A percentile compares a stretch with the other conserved stretches of the same genome.
Conservation (phyloP, 73 alveolate genomes). For the Durusdinium trenchii region DNA sequence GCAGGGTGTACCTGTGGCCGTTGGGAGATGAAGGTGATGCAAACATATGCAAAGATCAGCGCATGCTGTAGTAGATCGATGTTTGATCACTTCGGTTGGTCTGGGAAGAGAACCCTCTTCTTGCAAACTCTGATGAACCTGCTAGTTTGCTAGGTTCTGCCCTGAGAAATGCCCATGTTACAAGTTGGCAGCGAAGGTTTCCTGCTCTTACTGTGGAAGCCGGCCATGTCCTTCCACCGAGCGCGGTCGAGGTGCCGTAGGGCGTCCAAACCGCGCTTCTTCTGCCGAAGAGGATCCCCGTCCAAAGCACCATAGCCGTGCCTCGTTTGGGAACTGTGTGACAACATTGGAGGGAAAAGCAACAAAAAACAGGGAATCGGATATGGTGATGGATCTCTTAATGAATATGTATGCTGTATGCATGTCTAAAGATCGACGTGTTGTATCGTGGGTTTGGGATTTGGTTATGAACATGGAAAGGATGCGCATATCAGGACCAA, state of each 20-base stretch:
- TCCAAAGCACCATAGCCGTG: constrained; percentile 68
- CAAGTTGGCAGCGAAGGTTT: too few relatives aligned
- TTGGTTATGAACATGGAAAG: too few relatives aligned
- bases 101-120: neutral
- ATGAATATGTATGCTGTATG: too few relatives aligned
- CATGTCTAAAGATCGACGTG: too few relatives aligned
- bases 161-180: neutral
- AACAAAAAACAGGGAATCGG: too few relatives aligned
- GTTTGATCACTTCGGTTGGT: neutral
- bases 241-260: neutral
- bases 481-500: too few relatives aligned
- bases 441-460: too few relatives aligned
- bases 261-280: neutral
- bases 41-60: neutral
- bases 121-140: neutral
- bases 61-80: neutral
- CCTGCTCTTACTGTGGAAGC: neutral
- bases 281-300: neutral
- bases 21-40: neutral
- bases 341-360: too few relatives aligned
- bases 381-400: too few relatives aligned
- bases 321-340: neutral
- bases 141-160: neutral
- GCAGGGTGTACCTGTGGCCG: constrained; percentile 30
- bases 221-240: neutral